Base-by-base conservation (phyloP, 2,329 filamentous ascomycete species). In the Ophiostoma fasciatum region DNA sequence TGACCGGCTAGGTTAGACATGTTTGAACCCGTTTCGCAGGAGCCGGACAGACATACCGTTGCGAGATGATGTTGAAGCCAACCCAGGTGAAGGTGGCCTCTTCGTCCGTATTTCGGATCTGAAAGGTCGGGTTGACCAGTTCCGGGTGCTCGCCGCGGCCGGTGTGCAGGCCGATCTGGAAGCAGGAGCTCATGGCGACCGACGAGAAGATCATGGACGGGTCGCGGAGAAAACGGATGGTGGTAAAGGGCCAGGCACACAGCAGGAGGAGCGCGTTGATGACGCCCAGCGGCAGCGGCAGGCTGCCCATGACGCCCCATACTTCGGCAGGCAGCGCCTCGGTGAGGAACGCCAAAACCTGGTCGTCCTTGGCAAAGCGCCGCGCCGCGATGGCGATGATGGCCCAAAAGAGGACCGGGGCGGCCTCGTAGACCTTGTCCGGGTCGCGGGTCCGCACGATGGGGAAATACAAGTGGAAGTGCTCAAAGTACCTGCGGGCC, bases 41-140 rank as follows among this genome's bases (percentile, higher is more conserved):
- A n/a, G n/a, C n/a, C n/a, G n/a, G n/a, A n/a, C n/a, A 6, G 13
- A 36, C 47, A 3, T 46, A 66, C 63, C 61, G 60, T 41, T 71
- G 67, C 1, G 63, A 57, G 7, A 71, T 53, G 12, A 68, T 63
- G 18, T 66, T 69, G 42, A 64, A 65, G 1, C 63, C 64, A 3
- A 64, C 56, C 68, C 68, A 72, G 0, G 67, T 68, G 31, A 56
- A 63, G 1, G 59, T 57, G 3, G 67, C 67, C 39, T 71, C 66
- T 38, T 70, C 63, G 35, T 71, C 61, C 0, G 62, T 63, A 28
- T 61, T 58, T 3, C 53, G 56, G 31, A 60, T 55, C 18, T 59
- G 55, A 36, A 61, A 57, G 15, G 59, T 59, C 7, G 57, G 50
- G 0, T 62, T 62, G 11, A 64, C 55, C 36, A 66, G 67, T 42